Percentiles rank a stretch among this genome's conserved stretches.
These are phyloP conservation scores for Atkinsonella texensis DNA, from an alignment of 2,329 filamentous ascomycete genomes.

Conservation along the genomic window DNA sequence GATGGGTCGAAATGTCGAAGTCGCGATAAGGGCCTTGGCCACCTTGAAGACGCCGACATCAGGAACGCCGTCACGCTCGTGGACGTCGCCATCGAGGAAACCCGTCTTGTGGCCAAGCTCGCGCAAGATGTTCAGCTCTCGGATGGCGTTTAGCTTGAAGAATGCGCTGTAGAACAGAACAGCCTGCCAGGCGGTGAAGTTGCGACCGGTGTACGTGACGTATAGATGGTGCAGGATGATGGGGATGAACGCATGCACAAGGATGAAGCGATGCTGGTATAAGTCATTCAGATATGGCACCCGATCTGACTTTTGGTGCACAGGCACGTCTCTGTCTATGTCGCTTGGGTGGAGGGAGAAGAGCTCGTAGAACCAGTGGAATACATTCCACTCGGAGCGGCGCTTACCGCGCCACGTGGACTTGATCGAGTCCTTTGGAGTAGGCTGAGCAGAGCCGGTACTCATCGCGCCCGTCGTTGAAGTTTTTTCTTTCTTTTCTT, in stretches of 20 bases:
- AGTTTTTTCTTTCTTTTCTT: background rate
- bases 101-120: conserved; percentile 3
- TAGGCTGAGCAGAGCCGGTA: background rate
- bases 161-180: conserved; percentile 3
- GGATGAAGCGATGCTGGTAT: conserved; percentile 6
- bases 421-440: conserved; percentile 6
- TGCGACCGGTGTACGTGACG: conserved; percentile 4
- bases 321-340: conserved; percentile 3
- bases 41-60: conserved; percentile 5
- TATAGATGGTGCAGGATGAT: conserved; percentile 5
- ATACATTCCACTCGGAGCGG: conserved; percentile 6
- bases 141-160: conserved; percentile 6
- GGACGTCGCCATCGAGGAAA: conserved; percentile 6
- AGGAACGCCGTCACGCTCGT: conserved; percentile 6
- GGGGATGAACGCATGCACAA: conserved; percentile 5
- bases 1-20: conserved; percentile 3
- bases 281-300: conserved; percentile 5
- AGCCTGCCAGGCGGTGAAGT: conserved; percentile 6
- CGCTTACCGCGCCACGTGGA: conserved; percentile 6
- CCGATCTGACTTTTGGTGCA: conserved; percentile 4
- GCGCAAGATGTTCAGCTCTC: conserved; percentile 4
- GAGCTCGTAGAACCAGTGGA: conserved; percentile 7
- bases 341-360: conserved; percentile 3
- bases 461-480: background rate
- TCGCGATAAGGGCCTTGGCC: conserved; percentile 1